Percentiles rank a stretch among this genome's conserved stretches.
Conservation (phyloP, 345 rosid genomes). For the Psidium friedrichsthalianum region DNA sequence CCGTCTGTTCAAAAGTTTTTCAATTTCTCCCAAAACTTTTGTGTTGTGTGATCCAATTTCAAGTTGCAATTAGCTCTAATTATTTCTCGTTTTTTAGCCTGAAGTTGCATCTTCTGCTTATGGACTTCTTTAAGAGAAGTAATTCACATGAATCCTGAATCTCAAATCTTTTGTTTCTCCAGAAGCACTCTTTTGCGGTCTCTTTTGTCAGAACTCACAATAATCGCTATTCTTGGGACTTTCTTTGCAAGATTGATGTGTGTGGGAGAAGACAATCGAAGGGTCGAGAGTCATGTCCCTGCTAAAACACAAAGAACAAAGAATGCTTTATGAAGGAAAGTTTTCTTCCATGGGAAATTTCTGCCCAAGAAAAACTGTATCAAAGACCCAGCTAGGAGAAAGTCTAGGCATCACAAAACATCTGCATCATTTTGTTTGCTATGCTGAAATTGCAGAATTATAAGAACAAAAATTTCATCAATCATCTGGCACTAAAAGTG, state of each 20-base stretch:
- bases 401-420: neutral
- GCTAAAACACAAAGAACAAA: neutral
- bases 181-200: neutral
- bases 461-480: neutral
- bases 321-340: neutral
- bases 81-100: neutral
- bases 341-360: neutral
- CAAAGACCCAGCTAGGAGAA: neutral
- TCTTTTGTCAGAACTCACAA: neutral
- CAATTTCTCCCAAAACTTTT: neutral
- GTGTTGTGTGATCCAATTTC: neutral
- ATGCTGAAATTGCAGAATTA: neutral
- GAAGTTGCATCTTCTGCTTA: neutral
- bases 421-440: neutral
- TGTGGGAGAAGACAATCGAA: neutral
- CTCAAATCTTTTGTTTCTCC: neutral
- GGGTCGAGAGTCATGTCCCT: neutral
- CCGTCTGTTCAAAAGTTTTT: neutral
- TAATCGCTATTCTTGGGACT: neutral
- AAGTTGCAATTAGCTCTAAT: neutral
- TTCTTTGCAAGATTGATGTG: neutral
- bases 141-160: neutral
- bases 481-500: neutral
- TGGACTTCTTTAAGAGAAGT: neutral
- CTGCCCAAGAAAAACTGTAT: neutral